A percentile compares a stretch with the other conserved stretches of the same genome.
Conservation (phyloP, 2,329 filamentous ascomycete species). For the Sphaerulina populicola region DNA sequence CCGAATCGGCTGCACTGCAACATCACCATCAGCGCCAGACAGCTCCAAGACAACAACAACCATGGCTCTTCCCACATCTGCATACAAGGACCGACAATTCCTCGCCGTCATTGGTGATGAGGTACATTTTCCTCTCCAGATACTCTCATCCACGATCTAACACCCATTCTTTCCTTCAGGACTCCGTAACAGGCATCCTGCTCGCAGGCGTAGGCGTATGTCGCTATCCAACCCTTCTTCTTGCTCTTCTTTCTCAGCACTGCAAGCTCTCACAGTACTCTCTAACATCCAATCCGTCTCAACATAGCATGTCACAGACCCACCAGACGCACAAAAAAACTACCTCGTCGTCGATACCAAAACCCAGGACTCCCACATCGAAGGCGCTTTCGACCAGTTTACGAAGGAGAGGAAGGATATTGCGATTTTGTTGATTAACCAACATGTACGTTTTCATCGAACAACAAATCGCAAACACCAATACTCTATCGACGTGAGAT, state of each 20-base stretch:
- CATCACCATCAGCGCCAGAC: not conserved
- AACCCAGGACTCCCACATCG: slow-evolving; percentile 81
- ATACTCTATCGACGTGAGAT: not conserved
- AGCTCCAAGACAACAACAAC: not conserved
- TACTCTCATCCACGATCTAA: not conserved
- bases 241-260: not conserved
- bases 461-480: not conserved
- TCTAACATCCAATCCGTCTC: too few species aligned
- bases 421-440: slow-evolving; percentile 92
- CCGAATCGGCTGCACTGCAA: not conserved
- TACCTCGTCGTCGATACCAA: slow-evolving; percentile 94
- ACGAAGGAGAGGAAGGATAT: slow-evolving; percentile 90
- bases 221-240: slow-evolving; percentile 10
- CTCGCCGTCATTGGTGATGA: slow-evolving; percentile 97
- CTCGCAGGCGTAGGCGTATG: slow-evolving; percentile 89
- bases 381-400: slow-evolving; percentile 81
- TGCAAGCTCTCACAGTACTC: too few species aligned
- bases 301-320: slow-evolving; percentile 74
- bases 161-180: slow-evolving; percentile 45
- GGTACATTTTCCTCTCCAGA: slow-evolving; percentile 41
- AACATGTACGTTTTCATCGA: slow-evolving; percentile 59
- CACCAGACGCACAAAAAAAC: slow-evolving; percentile 89
- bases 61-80: slow-evolving; percentile 54
- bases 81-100: slow-evolving; percentile 79
- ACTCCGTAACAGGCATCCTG: slow-evolving; percentile 90